phyloP scores from a whole-genome alignment of 73 alveolate species.

The Halteria grandinella region DNA sequence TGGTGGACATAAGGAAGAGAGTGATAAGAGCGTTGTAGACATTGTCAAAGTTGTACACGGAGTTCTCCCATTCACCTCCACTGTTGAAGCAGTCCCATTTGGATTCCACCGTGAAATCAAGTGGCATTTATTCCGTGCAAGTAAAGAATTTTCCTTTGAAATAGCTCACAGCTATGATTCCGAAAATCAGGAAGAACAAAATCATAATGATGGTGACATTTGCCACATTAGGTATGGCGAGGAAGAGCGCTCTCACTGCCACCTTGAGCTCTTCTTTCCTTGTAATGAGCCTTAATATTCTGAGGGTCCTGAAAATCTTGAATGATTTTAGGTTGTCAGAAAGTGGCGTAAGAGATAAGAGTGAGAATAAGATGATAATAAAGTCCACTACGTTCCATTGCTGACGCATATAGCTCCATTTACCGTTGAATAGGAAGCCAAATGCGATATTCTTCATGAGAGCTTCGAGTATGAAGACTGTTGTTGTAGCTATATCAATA shows the following conservation, averaged over 20 bases:
- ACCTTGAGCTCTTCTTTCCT: constrained; percentile 69
- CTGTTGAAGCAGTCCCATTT: constrained; percentile 50
- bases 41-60: constrained; percentile 37
- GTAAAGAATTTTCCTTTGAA: constrained; percentile 14
- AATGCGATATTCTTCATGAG: constrained; percentile 54
- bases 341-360: constrained; percentile 47
- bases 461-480: constrained; percentile 54
- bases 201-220: constrained; percentile 37
- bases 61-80: constrained; percentile 63
- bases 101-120: neutral
- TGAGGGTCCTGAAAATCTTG: constrained; percentile 30
- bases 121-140: neutral
- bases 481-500: constrained; percentile 55
- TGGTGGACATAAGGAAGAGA: constrained; percentile 50
- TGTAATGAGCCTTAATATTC: constrained; percentile 72
- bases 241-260: constrained; percentile 32
- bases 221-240: constrained; percentile 31
- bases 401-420: constrained; percentile 58
- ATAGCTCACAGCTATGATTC: constrained; percentile 16
- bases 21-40: constrained; percentile 42
- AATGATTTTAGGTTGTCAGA: constrained; percentile 5
- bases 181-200: constrained; percentile 2
- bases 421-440: constrained; percentile 64
- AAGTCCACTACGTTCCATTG: constrained; percentile 65
- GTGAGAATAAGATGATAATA: constrained; percentile 60